phyloP scores from a whole-genome alignment of 2,329 filamentous ascomycete genomes.

The Venturia asperata region DNA sequence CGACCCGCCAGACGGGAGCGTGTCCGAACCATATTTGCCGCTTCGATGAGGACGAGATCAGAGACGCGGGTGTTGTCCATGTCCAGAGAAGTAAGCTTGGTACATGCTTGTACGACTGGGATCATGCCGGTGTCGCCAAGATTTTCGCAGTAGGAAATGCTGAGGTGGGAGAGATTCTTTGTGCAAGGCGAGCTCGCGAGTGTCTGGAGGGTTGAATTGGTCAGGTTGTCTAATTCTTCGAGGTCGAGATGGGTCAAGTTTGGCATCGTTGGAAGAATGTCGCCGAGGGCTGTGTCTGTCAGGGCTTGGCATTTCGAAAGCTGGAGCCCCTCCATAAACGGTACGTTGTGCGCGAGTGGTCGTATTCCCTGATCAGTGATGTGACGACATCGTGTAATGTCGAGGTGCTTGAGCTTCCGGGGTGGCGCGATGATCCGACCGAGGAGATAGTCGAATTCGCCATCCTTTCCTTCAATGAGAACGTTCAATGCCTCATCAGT shows the following conservation, averaged over 20 bases:
- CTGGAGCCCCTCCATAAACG: constrained; percentile 73
- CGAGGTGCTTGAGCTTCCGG: constrained; percentile 73
- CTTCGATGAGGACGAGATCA: constrained; percentile 77
- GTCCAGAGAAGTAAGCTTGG: constrained; percentile 61
- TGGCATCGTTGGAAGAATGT: constrained; percentile 67
- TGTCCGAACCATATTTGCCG: constrained; percentile 67
- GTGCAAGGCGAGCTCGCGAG: constrained; percentile 73
- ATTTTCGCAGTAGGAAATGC: constrained; percentile 82
- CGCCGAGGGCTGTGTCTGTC: constrained; percentile 64
- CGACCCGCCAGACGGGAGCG: constrained; percentile 47
- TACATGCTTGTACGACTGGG: constrained; percentile 69
- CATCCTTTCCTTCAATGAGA: constrained; percentile 68
- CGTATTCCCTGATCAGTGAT: constrained; percentile 69
- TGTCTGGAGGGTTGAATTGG: constrained; percentile 66
- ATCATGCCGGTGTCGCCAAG: constrained; percentile 79
- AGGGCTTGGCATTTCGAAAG: constrained; percentile 70
- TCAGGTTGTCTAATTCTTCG: constrained; percentile 73
- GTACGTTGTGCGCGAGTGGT: constrained; percentile 65
- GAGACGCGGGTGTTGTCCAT: constrained; percentile 93
- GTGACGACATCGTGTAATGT: constrained; percentile 69
- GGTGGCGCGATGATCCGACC: constrained; percentile 68
- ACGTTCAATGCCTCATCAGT: constrained; percentile 65
- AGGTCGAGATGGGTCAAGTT: constrained; percentile 79
- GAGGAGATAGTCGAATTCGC: constrained; percentile 74
- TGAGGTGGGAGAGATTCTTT: constrained; percentile 65